Evolutionary conservation across 139 green algal genomes (phyloP), one percentile per base, ranked within the genome.

Genomic region (Helicosporidium sp.): DNA sequence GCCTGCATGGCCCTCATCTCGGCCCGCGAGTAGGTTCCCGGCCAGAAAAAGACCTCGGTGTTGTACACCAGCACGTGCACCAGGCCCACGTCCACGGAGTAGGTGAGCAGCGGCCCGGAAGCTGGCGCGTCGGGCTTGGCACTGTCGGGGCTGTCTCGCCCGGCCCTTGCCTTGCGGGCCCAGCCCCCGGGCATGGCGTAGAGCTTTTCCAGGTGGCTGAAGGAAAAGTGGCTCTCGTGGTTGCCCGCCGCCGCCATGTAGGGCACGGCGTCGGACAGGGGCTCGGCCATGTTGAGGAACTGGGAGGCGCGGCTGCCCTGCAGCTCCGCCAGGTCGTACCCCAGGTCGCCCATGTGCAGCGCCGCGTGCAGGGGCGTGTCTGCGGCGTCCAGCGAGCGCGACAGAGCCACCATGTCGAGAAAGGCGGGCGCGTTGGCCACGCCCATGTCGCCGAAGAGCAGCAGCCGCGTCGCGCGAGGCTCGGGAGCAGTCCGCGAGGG

Each of bases 11-110:
- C 26, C 40, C 28, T 20, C 48, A 52, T 44, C 19, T 56, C 13
- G 19, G 24, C 28, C 28, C 26, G 17, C 5, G 29, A 16, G 36
- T 49, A 63, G 17, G 15, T 23, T 3, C 57, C 26, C 3, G 55
- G 55, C 55, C 55, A 63, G 23, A 51, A 63, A 16, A 63, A 57
- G 4, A 44, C 46, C n/a, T 63, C 48, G 23, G 55, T 57, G 39
- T 54, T 55, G 28, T 56, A 63, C 22, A 57, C 46, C 43, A 43
- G 20, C 7, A 63, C 37, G 17, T 57, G 55, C 8, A 63, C n/a
- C n/a, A 36, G 45, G 7, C 55, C 55, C 16, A 63, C 10, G 18
- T 63, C 55, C 2, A 55, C 45, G 3, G 46, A 56, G 23, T 57
- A 63, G 55, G n/a, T n/a, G n/a, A n/a, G n/a, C n/a, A n/a, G n/a